These are phyloP conservation scores for Tuber umbilicatum DNA, from an alignment of 495 filamentous ascomycete genomes.

Conservation along the genomic window DNA sequence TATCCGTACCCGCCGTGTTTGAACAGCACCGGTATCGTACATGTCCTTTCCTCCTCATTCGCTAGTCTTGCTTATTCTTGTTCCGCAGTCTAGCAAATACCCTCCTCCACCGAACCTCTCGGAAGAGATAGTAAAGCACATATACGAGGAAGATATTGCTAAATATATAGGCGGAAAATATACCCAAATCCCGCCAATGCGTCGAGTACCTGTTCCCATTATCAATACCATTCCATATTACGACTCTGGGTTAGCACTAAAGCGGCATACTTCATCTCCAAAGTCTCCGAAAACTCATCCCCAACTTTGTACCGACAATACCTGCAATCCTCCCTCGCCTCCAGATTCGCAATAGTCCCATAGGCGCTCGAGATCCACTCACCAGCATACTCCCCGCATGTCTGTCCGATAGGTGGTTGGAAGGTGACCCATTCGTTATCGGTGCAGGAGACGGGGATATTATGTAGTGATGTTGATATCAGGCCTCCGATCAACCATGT, in stretches of 20 bases:
- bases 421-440: constrained; percentile 55
- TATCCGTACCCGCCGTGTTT: background rate
- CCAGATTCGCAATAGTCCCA: constrained; percentile 50
- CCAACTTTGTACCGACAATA: constrained; percentile 59
- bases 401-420: constrained; percentile 46
- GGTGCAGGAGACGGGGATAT: constrained; percentile 52
- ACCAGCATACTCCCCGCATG: constrained; percentile 52
- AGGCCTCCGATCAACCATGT: constrained; percentile 57
- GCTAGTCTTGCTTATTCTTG: constrained; percentile 31
- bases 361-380: constrained; percentile 47
- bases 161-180: constrained; percentile 33
- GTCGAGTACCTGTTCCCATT: constrained; percentile 19
- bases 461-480: constrained; percentile 52
- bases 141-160: constrained; percentile 32
- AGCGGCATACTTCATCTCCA: constrained; percentile 37
- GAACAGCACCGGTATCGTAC: background rate
- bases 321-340: constrained; percentile 48
- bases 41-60: background rate
- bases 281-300: constrained; percentile 49
- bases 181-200: constrained; percentile 38
- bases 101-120: constrained; percentile 38
- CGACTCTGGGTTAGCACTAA: no score
- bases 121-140: constrained; percentile 34
- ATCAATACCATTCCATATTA: background rate
- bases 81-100: constrained; percentile 26